Conservation (phyloP, 1,284 basidiomycete genomes). For the Vanrija sp. region DNA sequence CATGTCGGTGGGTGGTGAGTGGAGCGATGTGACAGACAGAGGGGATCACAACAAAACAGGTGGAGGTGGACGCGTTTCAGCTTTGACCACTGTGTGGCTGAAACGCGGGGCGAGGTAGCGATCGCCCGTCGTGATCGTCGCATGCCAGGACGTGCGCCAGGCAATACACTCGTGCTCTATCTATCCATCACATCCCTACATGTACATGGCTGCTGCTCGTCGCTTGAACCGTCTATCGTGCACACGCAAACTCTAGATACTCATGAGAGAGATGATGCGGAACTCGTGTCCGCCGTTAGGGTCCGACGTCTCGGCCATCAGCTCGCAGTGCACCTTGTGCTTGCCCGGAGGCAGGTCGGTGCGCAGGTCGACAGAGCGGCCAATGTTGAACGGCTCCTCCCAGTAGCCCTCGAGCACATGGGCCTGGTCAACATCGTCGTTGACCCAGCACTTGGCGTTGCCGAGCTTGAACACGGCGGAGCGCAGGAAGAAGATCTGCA, state of each 20-base stretch:
- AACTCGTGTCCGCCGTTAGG: constrained; percentile 38
- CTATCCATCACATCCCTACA: no score
- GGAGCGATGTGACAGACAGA: no score
- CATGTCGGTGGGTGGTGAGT: no score
- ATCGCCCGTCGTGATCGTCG: no score
- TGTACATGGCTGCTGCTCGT: no score
- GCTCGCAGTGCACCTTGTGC: constrained; percentile 35
- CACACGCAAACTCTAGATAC: constrained; percentile 2
- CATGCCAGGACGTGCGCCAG: no score
- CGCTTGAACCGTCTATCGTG: no score
- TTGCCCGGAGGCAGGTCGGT: constrained; percentile 28
- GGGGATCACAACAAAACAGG: no score
- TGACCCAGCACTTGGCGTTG: constrained; percentile 38
- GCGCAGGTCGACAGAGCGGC: constrained; percentile 17
- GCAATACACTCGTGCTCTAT: no score
- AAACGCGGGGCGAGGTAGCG: no score
- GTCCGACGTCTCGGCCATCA: constrained; percentile 32
- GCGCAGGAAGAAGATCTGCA: constrained; percentile 31
- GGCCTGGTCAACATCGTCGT: constrained; percentile 23
- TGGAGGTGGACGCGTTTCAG: no score
- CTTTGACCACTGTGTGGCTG: no score
- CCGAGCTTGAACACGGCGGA: constrained; percentile 33
- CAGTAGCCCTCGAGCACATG: neutral
- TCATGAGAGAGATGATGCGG: constrained; percentile 39
- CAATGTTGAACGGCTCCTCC: neutral